Percentiles rank a stretch among this genome's conserved stretches.
Conservation (phyloP, 225 moss, liverwort and hornwort species). For the Anthoceros angustus region DNA sequence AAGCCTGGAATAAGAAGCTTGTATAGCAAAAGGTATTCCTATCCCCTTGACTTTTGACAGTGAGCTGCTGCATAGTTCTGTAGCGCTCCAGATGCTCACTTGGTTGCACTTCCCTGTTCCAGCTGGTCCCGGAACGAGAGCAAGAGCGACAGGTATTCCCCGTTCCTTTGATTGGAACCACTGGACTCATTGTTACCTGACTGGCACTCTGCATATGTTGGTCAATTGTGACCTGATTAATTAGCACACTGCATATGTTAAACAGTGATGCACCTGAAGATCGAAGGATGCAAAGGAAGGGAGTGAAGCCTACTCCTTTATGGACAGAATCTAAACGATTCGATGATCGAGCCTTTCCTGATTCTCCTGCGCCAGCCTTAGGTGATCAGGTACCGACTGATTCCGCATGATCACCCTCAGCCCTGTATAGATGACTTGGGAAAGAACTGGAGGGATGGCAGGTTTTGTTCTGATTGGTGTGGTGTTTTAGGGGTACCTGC, state of each 20-base stretch:
- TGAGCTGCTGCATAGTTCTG: background rate
- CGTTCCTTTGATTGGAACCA: background rate
- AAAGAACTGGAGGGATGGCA: background rate
- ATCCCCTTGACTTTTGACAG: background rate
- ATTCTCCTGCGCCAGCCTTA: constrained; percentile 28
- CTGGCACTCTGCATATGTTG: background rate
- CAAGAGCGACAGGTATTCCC: constrained; percentile 16
- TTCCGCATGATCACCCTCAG: background rate
- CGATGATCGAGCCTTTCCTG: constrained; percentile 27
- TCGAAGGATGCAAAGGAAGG: constrained; percentile 8
- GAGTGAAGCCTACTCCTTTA: constrained; percentile 17
- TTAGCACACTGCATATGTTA: constrained; percentile 7
- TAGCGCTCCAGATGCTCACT: background rate
- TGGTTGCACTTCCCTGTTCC: constrained; percentile 16
- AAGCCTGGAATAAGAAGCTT: constrained; percentile 22
- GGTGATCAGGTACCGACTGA: constrained; percentile 23
- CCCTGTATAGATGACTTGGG: background rate
- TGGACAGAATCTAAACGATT: constrained; percentile 26
- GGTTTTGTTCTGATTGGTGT: background rate
- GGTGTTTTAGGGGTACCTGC: constrained; percentile 21
- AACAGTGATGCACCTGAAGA: background rate
- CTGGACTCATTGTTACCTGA: background rate
- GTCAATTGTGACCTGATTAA: constrained; percentile 4
- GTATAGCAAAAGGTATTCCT: constrained; percentile 30
- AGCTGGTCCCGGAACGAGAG: constrained; percentile 23